Conservation (phyloP, 345 rosid genomes). For the Isatis tinctoria region DNA sequence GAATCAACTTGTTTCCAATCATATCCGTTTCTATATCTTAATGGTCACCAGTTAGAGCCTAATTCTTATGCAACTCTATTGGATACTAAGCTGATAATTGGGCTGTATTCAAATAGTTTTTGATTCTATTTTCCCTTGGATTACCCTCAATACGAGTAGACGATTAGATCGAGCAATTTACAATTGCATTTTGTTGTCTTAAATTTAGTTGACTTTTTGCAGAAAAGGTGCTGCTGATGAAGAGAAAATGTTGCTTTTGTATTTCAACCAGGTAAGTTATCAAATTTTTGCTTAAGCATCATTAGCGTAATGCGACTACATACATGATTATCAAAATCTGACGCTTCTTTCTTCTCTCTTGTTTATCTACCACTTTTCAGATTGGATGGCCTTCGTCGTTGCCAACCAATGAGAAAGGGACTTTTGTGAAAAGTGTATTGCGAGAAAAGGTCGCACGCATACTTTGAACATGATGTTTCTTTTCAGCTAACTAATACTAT, state of each 20-base stretch:
- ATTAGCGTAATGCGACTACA: background rate
- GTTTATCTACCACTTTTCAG: constrained; percentile 34
- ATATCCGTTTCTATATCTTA: background rate
- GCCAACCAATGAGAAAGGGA: constrained; percentile 78
- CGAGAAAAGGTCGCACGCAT: constrained; percentile 62
- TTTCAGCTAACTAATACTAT: background rate
- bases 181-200: background rate
- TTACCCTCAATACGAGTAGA: background rate
- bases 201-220: constrained; percentile 18
- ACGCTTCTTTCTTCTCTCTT: constrained; percentile 1
- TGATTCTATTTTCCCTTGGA: background rate
- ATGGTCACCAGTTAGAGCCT: too few species aligned
- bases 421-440: constrained; percentile 62
- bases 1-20: background rate
- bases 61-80: background rate
- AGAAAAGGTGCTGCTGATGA: constrained; percentile 89
- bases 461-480: background rate
- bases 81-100: background rate
- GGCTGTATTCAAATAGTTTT: background rate
- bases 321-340: background rate
- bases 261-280: constrained; percentile 61
- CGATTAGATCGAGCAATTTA: background rate
- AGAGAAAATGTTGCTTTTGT: constrained; percentile 80
- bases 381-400: constrained; percentile 96
- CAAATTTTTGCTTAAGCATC: background rate